phyloP scores from a whole-genome alignment of 2,329 filamentous ascomycete species.

The Ilyonectria sp. region DNA sequence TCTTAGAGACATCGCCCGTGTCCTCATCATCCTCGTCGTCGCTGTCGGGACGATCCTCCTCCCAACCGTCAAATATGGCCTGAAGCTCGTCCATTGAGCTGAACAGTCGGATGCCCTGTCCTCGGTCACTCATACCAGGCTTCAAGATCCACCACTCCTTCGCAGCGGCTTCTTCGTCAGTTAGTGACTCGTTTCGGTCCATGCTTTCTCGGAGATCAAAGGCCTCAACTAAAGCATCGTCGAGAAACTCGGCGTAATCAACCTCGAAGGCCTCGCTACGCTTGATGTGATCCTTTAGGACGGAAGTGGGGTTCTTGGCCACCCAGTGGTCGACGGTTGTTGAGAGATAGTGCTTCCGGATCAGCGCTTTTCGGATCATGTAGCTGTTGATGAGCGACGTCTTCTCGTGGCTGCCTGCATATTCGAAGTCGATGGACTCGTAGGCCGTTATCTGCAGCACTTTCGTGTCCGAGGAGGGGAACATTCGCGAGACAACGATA shows the following conservation, averaged over 20 bases:
- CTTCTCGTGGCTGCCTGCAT: slow-evolving; percentile 73
- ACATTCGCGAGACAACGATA: slow-evolving; percentile 54
- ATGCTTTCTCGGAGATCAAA: slow-evolving; percentile 89
- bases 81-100: slow-evolving; percentile 88
- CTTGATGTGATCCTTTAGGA: slow-evolving; percentile 80
- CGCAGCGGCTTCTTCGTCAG: slow-evolving; percentile 49
- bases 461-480: slow-evolving; percentile 56
- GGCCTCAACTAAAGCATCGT: slow-evolving; percentile 91
- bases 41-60: slow-evolving; percentile 76
- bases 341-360: slow-evolving; percentile 94
- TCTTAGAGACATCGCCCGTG: slow-evolving; percentile 38
- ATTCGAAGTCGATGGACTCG: slow-evolving; percentile 88
- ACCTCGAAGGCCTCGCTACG: slow-evolving; percentile 90
- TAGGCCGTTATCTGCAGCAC: slow-evolving; percentile 89
- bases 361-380: slow-evolving; percentile 95
- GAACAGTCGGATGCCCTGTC: slow-evolving; percentile 93
- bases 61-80: slow-evolving; percentile 92
- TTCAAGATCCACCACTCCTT: slow-evolving; percentile 98
- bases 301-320: slow-evolving; percentile 82
- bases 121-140: slow-evolving; percentile 96
- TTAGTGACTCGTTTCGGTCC: slow-evolving; percentile 69
- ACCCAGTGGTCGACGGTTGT: slow-evolving; percentile 89
- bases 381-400: slow-evolving; percentile 88
- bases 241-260: slow-evolving; percentile 96
- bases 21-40: slow-evolving; percentile 71